Evolutionary conservation across 2,329 filamentous ascomycete species (phyloP), one percentile per base, ranked within the genome.

Genomic region (Alternaria dauci): DNA sequence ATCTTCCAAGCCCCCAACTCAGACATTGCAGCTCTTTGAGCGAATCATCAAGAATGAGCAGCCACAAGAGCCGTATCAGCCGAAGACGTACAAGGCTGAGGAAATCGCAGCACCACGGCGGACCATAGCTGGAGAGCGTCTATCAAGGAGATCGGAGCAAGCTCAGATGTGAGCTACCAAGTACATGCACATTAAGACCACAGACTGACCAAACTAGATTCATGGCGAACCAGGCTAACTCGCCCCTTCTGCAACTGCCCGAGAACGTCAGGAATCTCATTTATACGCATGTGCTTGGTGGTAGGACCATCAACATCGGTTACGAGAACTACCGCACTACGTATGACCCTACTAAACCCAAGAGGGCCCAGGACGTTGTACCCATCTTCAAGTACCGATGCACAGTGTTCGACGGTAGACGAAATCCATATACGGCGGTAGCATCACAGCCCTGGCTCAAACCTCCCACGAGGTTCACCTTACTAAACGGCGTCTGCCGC

Each of bases 401-500:
- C 56, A 67, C 57, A 8, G 63, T 71, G 8, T 61, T 62, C 38
- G 55, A 66, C 28, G 41, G 52, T 20, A 50, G 7, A 4, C 52
- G 44, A 11, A 66, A 69, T 41, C 68, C 71, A 2, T 70, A 60
- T 11, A 56, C n/a, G 4, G 16, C 30, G 30, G 43, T 41, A 30
- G 38, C 51, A 1, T 52, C 51, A 1, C 53, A 53, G 18, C 39
- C 55, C 1, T 59, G 51, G n/a, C 20, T 70, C 20, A 61, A 62
- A 30, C 41, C 48, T 1, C 30, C 56, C 0, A 58, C 18, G 2
- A 52, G 54, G 3, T 69, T 70, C 43, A 73, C 68, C 4, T 55
- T 69, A 3, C 61, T 77, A 2, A 75, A 67, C 44, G 51, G 53
- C 14, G 63, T 76, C 8, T 74, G 72, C 51, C 70, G 73, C 9